These are phyloP conservation scores for Mortierella sp. DNA, from an alignment of 371 early-diverging fungal genomes.

Conservation along the genomic window DNA sequence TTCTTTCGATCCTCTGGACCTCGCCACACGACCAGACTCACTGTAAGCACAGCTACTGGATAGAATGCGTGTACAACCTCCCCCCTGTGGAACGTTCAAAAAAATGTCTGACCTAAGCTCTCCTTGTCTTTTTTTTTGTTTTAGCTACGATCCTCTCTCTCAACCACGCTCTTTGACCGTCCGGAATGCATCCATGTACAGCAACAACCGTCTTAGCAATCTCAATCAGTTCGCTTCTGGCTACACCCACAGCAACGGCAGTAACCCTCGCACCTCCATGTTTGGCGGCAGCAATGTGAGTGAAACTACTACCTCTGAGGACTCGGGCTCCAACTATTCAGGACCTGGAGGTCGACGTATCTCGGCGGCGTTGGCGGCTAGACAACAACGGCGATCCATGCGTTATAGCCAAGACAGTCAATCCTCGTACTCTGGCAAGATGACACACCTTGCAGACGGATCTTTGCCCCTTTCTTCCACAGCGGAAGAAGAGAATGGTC, in stretches of 20 bases:
- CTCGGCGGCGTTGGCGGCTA: conserved; percentile 30
- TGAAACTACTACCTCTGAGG: conserved; percentile 32
- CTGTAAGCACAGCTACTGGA: conserved; percentile 5
- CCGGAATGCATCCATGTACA: conserved; percentile 40
- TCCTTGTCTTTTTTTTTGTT: not conserved
- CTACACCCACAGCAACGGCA: not conserved
- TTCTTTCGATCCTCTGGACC: conserved; percentile 39
- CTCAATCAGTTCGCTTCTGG: not conserved
- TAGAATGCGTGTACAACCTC: not conserved
- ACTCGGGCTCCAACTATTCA: conserved; percentile 25
- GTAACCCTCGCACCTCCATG: conserved; percentile 20
- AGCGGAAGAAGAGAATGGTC: not conserved
- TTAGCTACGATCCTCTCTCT: conserved; percentile 31
- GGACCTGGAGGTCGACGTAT: conserved; percentile 32
- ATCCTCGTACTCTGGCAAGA: not conserved
- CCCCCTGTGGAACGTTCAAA: not conserved
- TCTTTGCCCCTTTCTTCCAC: not conserved
- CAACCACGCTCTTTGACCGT: conserved; percentile 28
- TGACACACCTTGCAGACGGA: too few relatives aligned
- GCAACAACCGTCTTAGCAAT: conserved; percentile 5
- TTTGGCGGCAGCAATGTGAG: conserved; percentile 27
- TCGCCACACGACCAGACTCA: conserved; percentile 36
- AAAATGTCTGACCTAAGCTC: not conserved
- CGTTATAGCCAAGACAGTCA: conserved; percentile 45
- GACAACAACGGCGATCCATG: conserved; percentile 44